These are phyloP conservation scores for Aspergillus olivimuriae DNA, from an alignment of 495 filamentous ascomycete species.

Conservation along the genomic window DNA sequence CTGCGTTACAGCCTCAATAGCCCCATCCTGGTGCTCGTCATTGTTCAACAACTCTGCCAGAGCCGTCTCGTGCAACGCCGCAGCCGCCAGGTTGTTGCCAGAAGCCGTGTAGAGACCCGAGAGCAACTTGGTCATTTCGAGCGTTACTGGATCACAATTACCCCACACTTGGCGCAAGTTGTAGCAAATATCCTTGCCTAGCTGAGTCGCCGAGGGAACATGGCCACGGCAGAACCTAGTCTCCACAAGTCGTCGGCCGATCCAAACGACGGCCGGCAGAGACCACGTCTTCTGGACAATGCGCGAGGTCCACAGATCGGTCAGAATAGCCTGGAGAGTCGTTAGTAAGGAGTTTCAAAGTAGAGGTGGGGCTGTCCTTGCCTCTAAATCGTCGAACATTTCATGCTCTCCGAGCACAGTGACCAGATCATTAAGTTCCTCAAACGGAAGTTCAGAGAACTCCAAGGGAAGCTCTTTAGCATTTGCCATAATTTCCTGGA, in stretches of 20 bases:
- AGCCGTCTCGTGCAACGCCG: slow-evolving; percentile 48
- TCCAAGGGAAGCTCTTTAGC: slow-evolving; percentile 45
- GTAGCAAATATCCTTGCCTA: slow-evolving; percentile 57
- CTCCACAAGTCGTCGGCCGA: slow-evolving; percentile 53
- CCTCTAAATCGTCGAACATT: slow-evolving; percentile 54
- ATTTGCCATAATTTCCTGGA: slow-evolving; percentile 43
- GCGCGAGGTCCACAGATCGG: slow-evolving; percentile 54
- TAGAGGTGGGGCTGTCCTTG: slow-evolving; percentile 17
- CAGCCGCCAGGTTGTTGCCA: slow-evolving; percentile 43
- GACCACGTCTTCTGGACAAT: slow-evolving; percentile 55
- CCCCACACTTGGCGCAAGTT: slow-evolving; percentile 56
- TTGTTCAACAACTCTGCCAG: slow-evolving; percentile 42
- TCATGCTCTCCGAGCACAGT: slow-evolving; percentile 52
- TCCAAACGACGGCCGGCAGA: slow-evolving; percentile 43
- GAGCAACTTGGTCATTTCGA: slow-evolving; percentile 51
- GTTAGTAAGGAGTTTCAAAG: not conserved
- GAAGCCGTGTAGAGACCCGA: slow-evolving; percentile 47
- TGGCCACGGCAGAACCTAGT: slow-evolving; percentile 44
- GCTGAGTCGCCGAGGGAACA: slow-evolving; percentile 41
- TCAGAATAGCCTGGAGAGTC: slow-evolving; percentile 39
- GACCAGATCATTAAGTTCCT: slow-evolving; percentile 48
- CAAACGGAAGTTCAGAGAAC: slow-evolving; percentile 45
- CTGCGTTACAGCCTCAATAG: slow-evolving; percentile 31
- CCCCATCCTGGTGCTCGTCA: slow-evolving; percentile 29
- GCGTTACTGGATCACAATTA: slow-evolving; percentile 44